These are phyloP conservation scores for Phytophthora brassicae DNA, from an alignment of 352 stramenopile genomes.

Conservation along the genomic window DNA sequence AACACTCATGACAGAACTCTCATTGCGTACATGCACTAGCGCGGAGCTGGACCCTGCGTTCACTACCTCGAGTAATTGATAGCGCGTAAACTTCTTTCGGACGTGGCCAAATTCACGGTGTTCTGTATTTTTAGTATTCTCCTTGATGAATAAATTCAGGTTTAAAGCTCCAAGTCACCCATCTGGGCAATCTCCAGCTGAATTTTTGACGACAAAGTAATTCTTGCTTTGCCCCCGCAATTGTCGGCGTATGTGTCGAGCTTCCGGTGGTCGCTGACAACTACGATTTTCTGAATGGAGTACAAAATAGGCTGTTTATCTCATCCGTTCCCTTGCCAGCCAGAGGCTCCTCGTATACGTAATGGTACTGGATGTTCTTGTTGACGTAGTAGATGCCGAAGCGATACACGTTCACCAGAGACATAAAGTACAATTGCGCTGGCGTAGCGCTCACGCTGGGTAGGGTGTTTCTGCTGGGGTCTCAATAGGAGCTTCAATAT, in stretches of 20 bases:
- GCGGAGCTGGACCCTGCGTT: too few species aligned
- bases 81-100: too few species aligned
- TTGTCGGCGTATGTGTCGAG: constrained; percentile 19
- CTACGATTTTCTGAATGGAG: constrained; percentile 1
- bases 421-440: constrained; percentile 24
- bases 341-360: not conserved
- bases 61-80: too few species aligned
- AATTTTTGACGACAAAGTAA: constrained; percentile 17
- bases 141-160: constrained; percentile 25
- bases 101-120: too few species aligned
- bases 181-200: constrained; percentile 13
- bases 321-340: not conserved
- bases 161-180: constrained; percentile 8
- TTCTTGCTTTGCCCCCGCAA: constrained; percentile 24
- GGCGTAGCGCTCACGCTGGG: constrained; percentile 5
- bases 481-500: too few species aligned
- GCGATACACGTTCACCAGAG: constrained; percentile 4
- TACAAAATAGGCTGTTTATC: too few species aligned
- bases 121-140: not conserved
- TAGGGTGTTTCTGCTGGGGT: constrained; percentile 21
- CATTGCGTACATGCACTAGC: too few species aligned
- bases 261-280: not conserved
- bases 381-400: constrained; percentile 18
- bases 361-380: not conserved
- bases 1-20: too few species aligned